Conservation (phyloP, 2,329 filamentous ascomycete species). For the Claviceps africana region DNA sequence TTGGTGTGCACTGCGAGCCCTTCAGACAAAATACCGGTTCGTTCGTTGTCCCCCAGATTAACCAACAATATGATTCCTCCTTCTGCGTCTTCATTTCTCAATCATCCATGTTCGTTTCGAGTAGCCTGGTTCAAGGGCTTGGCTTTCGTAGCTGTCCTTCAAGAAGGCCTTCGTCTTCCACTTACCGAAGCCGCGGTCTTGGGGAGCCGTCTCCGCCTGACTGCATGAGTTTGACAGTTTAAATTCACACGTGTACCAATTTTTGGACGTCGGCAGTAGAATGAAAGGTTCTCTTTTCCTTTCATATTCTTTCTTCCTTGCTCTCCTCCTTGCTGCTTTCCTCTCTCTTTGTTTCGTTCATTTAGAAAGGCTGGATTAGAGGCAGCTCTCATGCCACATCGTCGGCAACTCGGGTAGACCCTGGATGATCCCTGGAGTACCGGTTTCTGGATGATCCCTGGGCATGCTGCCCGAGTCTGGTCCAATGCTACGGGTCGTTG, state of each 20-base stretch:
- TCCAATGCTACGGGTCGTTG: slow-evolving; percentile 10
- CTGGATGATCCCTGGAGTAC: background rate
- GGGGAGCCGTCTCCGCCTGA: no score
- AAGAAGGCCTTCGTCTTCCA: no score
- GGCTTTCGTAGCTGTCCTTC: background rate
- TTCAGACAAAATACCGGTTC: background rate
- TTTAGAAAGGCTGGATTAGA: background rate
- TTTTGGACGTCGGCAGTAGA: no score
- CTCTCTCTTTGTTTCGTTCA: background rate
- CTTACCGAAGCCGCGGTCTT: no score
- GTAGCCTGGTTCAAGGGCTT: background rate
- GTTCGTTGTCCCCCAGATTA: no score
- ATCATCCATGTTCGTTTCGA: no score
- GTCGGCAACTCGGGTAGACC: background rate
- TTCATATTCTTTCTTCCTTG: no score
- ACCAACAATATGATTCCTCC: background rate
- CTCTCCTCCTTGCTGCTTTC: no score
- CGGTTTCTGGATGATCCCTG: slow-evolving; percentile 1
- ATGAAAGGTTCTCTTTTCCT: no score
- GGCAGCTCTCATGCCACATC: background rate
- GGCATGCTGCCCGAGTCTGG: slow-evolving; percentile 2
- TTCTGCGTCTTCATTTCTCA: background rate
- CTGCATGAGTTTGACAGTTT: background rate
- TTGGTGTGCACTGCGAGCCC: background rate
- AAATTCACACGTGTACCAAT: background rate